phyloP scores from a whole-genome alignment of 805 yeast genomes.

The Cyberlindnera samutprakarnensis region DNA sequence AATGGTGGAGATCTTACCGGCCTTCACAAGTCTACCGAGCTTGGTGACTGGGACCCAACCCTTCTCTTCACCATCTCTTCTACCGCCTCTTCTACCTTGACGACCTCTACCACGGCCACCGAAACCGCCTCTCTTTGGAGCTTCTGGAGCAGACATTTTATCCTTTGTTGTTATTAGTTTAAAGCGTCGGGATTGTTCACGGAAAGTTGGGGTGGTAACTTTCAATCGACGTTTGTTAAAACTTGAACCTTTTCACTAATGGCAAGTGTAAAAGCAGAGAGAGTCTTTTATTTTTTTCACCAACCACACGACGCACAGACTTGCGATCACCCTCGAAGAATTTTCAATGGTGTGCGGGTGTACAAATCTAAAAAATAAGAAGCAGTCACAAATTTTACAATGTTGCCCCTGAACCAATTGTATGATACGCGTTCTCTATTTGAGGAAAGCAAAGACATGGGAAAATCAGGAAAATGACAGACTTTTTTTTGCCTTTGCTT shows the following conservation, averaged over 20 bases:
- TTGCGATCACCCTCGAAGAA: too few species aligned
- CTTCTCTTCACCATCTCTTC: constrained; percentile 89
- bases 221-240: constrained; percentile 39
- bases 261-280: too few species aligned
- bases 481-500: too few species aligned
- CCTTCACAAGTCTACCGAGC: constrained; percentile 99
- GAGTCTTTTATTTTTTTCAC: constrained; percentile 4
- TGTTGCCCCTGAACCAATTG: too few species aligned
- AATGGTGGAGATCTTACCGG: constrained; percentile 92
- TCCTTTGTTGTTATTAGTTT: constrained; percentile 11
- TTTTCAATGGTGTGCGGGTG: too few species aligned
- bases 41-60: constrained; percentile 99
- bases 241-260: too few species aligned
- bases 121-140: constrained; percentile 45
- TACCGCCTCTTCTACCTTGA: constrained; percentile 64
- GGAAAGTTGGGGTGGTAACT: constrained; percentile 50
- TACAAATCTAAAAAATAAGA: too few species aligned
- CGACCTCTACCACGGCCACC: constrained; percentile 53
- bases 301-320: too few species aligned
- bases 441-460: too few species aligned
- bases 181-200: constrained; percentile 40
- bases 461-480: too few species aligned
- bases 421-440: too few species aligned
- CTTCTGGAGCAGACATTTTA: constrained; percentile 35
- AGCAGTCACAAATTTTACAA: too few species aligned